Conservation (phyloP, 2,329 filamentous ascomycete genomes). For the Boeremia lycopersici region DNA sequence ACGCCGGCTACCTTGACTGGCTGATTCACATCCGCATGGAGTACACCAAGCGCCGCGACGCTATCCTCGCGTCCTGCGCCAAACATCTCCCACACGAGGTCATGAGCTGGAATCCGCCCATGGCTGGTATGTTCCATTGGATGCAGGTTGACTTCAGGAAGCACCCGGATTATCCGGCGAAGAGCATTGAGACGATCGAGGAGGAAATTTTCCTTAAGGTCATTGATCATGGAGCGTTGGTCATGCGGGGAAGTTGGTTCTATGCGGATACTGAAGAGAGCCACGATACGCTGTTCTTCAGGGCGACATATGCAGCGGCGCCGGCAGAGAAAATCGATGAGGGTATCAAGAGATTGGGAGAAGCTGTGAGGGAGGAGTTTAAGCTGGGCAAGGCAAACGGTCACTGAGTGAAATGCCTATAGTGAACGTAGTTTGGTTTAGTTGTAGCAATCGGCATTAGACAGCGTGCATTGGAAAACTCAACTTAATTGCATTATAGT, state of each 20-base stretch:
- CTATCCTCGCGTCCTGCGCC: constrained; percentile 80
- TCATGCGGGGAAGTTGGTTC: constrained; percentile 92
- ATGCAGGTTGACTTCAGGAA: constrained; percentile 69
- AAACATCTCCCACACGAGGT: constrained; percentile 74
- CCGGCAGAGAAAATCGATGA: constrained; percentile 58
- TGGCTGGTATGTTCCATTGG: constrained; percentile 96
- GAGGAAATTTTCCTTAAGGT: constrained; percentile 82
- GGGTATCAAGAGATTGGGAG: constrained; percentile 68
- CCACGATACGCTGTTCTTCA: constrained; percentile 76
- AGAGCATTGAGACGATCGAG: constrained; percentile 70
- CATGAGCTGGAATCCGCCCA: constrained; percentile 78
- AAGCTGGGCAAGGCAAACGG: constrained; percentile 43
- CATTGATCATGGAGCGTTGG: constrained; percentile 77
- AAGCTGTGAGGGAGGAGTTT: constrained; percentile 70
- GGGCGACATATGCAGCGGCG: constrained; percentile 87
- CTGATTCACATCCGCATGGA: constrained; percentile 78
- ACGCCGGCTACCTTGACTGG: constrained; percentile 88
- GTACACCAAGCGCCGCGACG: constrained; percentile 80
- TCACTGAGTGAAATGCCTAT: background rate
- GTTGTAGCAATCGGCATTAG: background rate
- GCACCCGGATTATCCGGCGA: constrained; percentile 64
- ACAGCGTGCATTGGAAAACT: background rate
- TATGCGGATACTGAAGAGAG: constrained; percentile 69
- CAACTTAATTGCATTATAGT: background rate
- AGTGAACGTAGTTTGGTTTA: too few species aligned